Evolutionary conservation across 768 basidiomycete genomes (phyloP), one percentile per base, ranked within the genome.

Genomic region (Lenzites betulinus): DNA sequence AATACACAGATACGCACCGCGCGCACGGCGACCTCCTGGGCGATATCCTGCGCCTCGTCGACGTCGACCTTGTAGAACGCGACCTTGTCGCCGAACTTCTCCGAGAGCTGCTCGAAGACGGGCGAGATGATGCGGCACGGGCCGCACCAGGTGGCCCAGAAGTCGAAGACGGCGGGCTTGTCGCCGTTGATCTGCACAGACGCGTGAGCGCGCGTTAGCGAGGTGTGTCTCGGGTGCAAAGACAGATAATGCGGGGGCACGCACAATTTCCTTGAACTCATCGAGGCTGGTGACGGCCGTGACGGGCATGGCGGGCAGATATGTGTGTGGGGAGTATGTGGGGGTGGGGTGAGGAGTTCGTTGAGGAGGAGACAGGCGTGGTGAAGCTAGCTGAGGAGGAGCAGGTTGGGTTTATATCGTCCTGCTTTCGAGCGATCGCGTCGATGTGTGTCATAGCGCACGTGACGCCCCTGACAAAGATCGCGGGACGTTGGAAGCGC

Each of bases 101-200:
- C 64, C 3, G 84, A 77, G n/a, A 87, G 68, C 63, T 79, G 76
- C 71, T 88, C 85, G 64, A 89, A 85, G 42, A 87, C 68, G 54
- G 89, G 89, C 20, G 82, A 81, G 73, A 90, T 89, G 41, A 78
- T 63, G 57, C 74, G 78, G 83, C 88, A 90, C 15, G 88, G 88
- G 16, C 87, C 87, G 72, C 85, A 90, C 89, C 89, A 90, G 2
- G 82, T 81, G 41, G 89, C 89, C 86, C 86, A 88, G 75, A 91
- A 90, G 74, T 91, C 87, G 67, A 91, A 77, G 18, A 87, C 69
- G 63, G 78, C 73, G 62, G 76, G 73, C 66, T 78, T 79, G 59
- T 75, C 78, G 57, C 77, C 71, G 66, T 75, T 76, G 67, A 86
- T 83, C 78, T 79, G 51, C 38, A 28, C 23, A 33, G 42, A 59